phyloP scores from a whole-genome alignment of 495 filamentous ascomycete genomes.

The Aspergillus cristatus region DNA sequence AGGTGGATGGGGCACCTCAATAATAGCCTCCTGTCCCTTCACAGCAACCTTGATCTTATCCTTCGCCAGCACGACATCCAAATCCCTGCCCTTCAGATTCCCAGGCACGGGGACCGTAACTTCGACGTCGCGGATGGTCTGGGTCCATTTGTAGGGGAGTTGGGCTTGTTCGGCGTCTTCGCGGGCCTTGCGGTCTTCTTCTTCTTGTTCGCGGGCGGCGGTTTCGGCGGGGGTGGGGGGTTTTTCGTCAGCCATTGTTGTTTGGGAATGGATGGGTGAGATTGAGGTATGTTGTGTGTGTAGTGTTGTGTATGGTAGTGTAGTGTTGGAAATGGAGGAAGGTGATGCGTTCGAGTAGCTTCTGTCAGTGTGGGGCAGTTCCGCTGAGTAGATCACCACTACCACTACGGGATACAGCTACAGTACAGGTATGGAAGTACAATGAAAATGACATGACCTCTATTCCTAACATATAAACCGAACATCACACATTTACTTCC shows the following conservation, averaged over 20 bases:
- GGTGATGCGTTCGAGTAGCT: background rate
- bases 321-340: too few relatives aligned
- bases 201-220: conserved; percentile 38
- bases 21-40: conserved; percentile 79
- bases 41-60: conserved; percentile 68
- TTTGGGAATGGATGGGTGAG: background rate
- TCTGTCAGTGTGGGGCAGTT: background rate
- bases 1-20: conserved; percentile 50
- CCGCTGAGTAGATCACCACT: conserved; percentile 1
- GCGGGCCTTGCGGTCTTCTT: conserved; percentile 62
- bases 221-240: conserved; percentile 46
- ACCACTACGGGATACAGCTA: too few relatives aligned
- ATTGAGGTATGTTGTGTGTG: background rate
- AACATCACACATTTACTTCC: too few relatives aligned
- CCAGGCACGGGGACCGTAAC: conserved; percentile 65
- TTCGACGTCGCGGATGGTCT: conserved; percentile 89
- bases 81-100: conserved; percentile 75
- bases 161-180: conserved; percentile 82
- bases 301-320: background rate
- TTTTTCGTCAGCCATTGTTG: conserved; percentile 23
- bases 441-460: too few relatives aligned
- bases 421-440: too few relatives aligned
- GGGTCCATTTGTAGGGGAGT: conserved; percentile 95
- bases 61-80: conserved; percentile 76
- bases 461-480: too few relatives aligned